Conservation (phyloP, 2,329 filamentous ascomycete genomes). For the Fusarium lateritium region DNA sequence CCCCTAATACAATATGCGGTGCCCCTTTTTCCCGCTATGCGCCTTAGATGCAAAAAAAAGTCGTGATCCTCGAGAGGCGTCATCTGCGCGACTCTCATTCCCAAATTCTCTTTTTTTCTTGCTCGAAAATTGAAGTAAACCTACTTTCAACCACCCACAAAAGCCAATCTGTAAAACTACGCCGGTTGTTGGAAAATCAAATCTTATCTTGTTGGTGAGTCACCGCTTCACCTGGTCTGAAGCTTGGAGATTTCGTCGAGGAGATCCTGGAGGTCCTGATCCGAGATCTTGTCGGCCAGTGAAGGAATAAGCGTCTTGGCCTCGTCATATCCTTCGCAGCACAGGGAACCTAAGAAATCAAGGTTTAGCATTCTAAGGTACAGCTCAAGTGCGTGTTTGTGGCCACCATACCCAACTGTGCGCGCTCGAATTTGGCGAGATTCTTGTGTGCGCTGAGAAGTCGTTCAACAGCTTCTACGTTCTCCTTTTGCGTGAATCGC, state of each 20-base stretch:
- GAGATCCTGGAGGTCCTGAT: slow-evolving; percentile 88
- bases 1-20: slow-evolving; percentile 34
- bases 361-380: slow-evolving; percentile 8
- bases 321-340: slow-evolving; percentile 93
- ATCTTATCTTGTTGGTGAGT: not conserved
- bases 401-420: slow-evolving; percentile 81
- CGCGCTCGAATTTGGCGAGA: slow-evolving; percentile 92
- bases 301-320: slow-evolving; percentile 96
- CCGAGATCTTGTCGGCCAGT: slow-evolving; percentile 88
- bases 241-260: slow-evolving; percentile 93
- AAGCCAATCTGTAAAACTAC: slow-evolving; percentile 25
- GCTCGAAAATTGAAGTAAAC: slow-evolving; percentile 24
- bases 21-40: slow-evolving; percentile 47
- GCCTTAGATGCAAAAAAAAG: slow-evolving; percentile 49
- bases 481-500: slow-evolving; percentile 95
- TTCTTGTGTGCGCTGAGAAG: slow-evolving; percentile 84
- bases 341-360: slow-evolving; percentile 79
- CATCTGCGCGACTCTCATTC: slow-evolving; percentile 4
- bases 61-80: slow-evolving; percentile 14
- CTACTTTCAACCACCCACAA: slow-evolving; percentile 23
- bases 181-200: slow-evolving; percentile 11
- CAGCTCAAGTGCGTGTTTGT: not conserved
- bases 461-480: slow-evolving; percentile 93
- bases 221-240: slow-evolving; percentile 56
- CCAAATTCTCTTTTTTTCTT: slow-evolving; percentile 22